Conservation (phyloP, 176 grass and related monocot species). For the Hsuehochloa calcarea region DNA sequence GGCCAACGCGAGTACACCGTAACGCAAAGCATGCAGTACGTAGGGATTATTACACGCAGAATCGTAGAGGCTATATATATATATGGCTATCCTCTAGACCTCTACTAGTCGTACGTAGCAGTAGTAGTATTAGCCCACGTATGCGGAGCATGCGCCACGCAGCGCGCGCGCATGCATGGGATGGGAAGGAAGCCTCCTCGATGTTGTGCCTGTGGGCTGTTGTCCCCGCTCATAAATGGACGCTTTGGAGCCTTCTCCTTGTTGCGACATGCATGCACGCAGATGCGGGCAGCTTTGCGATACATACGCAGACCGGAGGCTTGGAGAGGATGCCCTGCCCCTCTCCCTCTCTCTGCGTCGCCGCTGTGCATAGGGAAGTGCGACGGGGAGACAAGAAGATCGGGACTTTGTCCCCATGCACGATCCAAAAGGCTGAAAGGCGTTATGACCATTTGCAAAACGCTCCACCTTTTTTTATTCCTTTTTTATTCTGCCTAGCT, state of each 20-base stretch:
- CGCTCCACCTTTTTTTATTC: neutral
- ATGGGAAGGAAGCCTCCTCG: slow-evolving; percentile 7
- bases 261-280: slow-evolving; percentile 43
- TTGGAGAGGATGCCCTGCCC: neutral
- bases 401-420: slow-evolving; percentile 54
- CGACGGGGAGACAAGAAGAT: slow-evolving; percentile 58
- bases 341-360: neutral
- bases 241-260: slow-evolving; percentile 63
- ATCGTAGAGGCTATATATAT: neutral
- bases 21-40: slow-evolving; percentile 14
- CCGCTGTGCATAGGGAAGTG: slow-evolving; percentile 47
- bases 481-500: neutral
- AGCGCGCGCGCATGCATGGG: slow-evolving; percentile 43
- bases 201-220: neutral
- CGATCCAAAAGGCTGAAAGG: slow-evolving; percentile 22
- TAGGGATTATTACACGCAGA: neutral
- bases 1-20: neutral
- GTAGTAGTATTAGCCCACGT: too few species aligned
- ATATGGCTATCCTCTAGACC: neutral
- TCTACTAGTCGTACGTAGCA: neutral
- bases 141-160: neutral
- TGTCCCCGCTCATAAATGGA: slow-evolving; percentile 49
- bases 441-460: neutral
- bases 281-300: neutral
- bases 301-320: neutral